Evolutionary conservation across 139 green algal genomes (phyloP), one percentile per base, ranked within the genome.

Genomic region (Picochlorum costavermella): DNA sequence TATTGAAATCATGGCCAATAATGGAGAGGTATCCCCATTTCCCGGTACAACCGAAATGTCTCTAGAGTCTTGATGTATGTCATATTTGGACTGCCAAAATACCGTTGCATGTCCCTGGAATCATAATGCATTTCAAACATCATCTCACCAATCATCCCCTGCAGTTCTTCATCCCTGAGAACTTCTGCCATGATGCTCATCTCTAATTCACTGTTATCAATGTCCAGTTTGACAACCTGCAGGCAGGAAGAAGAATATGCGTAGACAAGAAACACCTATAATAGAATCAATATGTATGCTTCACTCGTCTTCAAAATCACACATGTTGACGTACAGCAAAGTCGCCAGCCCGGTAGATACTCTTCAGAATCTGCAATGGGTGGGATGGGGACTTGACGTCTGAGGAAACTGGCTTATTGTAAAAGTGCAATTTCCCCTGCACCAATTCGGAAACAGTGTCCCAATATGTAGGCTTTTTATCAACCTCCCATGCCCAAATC

Each of bases 121-220:
- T 61, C 31, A 9, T 61, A 61, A 44, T 61, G 55, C 55, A 61
- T 61, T 10, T 61, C 55, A 44, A 61, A 61, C 55, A 61, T 61
- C 55, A 61, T 61, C 55, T 61, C 55, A 44, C 55, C 55, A 44
- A 61, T 61, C 16, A 61, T 61, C 16, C 17, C 50, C 55, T 44
- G 14, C 16, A 61, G 31, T 10, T 44, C 30, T 23, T 43, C 30
- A 44, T 61, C 31, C 30, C 31, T 61, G 30, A 8, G 55, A 43
- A 61, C 30, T 10, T 61, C 55, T 23, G 50, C 30, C 55, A 61
- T 61, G 55, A 61, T 50, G 30, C 55, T 44, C 30, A 61, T 43
- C 17, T 61, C 55, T 23, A 61, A 61, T n/a, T 50, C 30, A 13
- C 30, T 50, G 55, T 61, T 61, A 20, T 61, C 55, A 44, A 61